Base-by-base conservation (phyloP, 305 asterid species). In the Fraxinus xanthoxyloides region DNA sequence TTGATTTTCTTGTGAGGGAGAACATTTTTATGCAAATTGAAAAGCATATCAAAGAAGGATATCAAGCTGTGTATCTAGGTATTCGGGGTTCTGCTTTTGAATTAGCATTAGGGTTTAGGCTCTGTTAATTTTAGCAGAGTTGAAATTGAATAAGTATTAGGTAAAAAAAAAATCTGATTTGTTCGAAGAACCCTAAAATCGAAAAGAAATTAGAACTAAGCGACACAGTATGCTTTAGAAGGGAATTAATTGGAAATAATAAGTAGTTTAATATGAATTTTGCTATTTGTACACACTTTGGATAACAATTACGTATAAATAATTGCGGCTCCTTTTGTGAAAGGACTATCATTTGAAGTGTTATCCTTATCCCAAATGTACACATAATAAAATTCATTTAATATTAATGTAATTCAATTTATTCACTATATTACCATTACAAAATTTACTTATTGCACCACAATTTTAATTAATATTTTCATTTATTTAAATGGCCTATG, bases 1-100 rank as follows among this genome's bases (percentile, higher is more conserved):
- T 76, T 24, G 81, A 13, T 77, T 73, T 54, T 51, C 28, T 84
- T 19, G 77, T 73, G 77, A 59, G 21, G 17, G 83, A 54, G 23
- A 63, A 54, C 15, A 38, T 40, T 67, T 36, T 63, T 69, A 28
- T 4, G 75, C 75, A 34, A 67, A 26, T 15, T 13, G 40, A 69
- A 69, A 31, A 69, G 75, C 10, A 69, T 69, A 2, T 28, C 75
- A 30, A 26, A 30, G 40, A 30, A 17, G 43, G 31, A 31, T 30
- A 69, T 28, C 23, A 67, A 67, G 36, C 38, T 28, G 35, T 13
- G 74, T 3, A 28, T 26, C 72, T 26, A 35, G 36, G 74, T 0
- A 13, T 67, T 28, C 9, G 35, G 74, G 19, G 7, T 63, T 61
- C 17, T 24, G 38, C 7, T 67, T 28, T 67, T 28, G 38, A 67